A percentile compares a stretch with the other conserved stretches of the same genome.
Evolutionary conservation across 2,329 filamentous ascomycete genomes (phyloP).

Genomic region (Phaeosphaeria sp.): DNA sequence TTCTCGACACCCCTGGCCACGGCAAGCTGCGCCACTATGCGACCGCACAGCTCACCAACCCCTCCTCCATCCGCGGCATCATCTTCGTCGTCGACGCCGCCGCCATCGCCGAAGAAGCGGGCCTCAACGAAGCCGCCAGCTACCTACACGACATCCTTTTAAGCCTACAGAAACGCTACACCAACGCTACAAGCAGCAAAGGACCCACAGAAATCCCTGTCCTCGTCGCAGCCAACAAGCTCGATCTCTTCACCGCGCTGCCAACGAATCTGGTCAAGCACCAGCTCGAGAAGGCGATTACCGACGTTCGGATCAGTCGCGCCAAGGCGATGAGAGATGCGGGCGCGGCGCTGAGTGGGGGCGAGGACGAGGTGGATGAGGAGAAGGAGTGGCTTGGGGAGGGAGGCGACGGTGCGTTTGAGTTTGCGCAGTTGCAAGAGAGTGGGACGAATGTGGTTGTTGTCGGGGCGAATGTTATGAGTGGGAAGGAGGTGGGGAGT

Average conservation of each 20-base stretch:
- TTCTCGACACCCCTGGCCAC: conserved; percentile 93
- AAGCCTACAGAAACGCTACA: conserved; percentile 75
- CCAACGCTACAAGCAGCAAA: conserved; percentile 62
- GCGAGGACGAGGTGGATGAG: conserved; percentile 64
- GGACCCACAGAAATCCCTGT: conserved; percentile 70
- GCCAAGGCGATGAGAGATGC: conserved; percentile 82
- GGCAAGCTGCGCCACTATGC: conserved; percentile 84
- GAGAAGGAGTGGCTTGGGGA: conserved; percentile 82
- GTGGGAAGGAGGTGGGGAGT: conserved; percentile 66
- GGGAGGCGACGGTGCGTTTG: conserved; percentile 77
- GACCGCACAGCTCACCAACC: conserved; percentile 58
- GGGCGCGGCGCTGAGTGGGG: conserved; percentile 69
- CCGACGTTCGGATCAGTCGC: conserved; percentile 75
- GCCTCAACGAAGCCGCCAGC: conserved; percentile 74
- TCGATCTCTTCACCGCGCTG: conserved; percentile 91
- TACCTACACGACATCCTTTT: conserved; percentile 93
- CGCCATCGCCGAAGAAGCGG: conserved; percentile 47
- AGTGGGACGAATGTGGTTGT: conserved; percentile 81
- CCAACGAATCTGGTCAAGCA: conserved; percentile 77
- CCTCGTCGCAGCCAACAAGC: conserved; percentile 90
- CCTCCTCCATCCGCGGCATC: conserved; percentile 68
- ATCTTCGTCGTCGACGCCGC: conserved; percentile 91
- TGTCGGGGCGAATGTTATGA: conserved; percentile 72
- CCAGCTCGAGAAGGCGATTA: conserved; percentile 80
- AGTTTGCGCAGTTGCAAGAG: conserved; percentile 82